Evolutionary conservation across 768 basidiomycete species (phyloP).

Genomic region (Neoboletus brunneissimus): DNA sequence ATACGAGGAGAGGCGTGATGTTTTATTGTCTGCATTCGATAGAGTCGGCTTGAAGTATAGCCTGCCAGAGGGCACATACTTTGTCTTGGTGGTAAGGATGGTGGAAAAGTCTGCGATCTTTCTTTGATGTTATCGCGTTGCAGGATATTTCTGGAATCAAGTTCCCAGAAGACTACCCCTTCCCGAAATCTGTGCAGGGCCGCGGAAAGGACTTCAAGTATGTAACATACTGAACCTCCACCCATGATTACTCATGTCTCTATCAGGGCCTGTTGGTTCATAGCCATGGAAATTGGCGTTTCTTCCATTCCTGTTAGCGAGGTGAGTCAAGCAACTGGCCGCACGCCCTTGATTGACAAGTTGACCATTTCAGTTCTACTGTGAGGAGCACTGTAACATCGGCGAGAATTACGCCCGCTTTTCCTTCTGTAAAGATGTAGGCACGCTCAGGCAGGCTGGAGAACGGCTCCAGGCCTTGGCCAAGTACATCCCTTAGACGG

Average conservation of each 20-base stretch:
- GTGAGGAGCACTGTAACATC: conserved; percentile 77
- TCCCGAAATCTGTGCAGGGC: conserved; percentile 71
- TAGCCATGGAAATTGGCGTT: conserved; percentile 85
- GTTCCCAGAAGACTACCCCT: conserved; percentile 82
- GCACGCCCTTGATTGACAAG: neutral
- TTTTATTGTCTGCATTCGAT: conserved; percentile 82
- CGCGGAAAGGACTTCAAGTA: conserved; percentile 87
- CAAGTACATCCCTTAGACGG: conserved; percentile 49
- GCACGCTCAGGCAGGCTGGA: conserved; percentile 78
- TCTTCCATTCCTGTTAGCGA: conserved; percentile 95
- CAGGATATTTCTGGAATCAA: conserved; percentile 76
- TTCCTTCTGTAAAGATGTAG: conserved; percentile 93
- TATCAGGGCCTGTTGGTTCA: conserved; percentile 88
- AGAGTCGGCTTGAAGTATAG: conserved; percentile 81
- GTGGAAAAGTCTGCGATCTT: neutral
- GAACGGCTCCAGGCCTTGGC: conserved; percentile 75
- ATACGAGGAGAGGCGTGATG: conserved; percentile 74
- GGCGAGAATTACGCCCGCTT: conserved; percentile 88
- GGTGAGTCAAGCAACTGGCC: conserved; percentile 43
- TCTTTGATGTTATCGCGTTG: conserved; percentile 6
- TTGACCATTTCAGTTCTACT: conserved; percentile 70
- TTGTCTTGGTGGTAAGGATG: conserved; percentile 72
- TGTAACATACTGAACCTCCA: conserved; percentile 14
- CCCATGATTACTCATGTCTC: conserved; percentile 9
- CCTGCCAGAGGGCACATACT: conserved; percentile 88